A percentile compares a stretch with the other conserved stretches of the same genome.
Conservation (phyloP, 2,329 filamentous ascomycete species). For the Sporothrix dimorphospora region DNA sequence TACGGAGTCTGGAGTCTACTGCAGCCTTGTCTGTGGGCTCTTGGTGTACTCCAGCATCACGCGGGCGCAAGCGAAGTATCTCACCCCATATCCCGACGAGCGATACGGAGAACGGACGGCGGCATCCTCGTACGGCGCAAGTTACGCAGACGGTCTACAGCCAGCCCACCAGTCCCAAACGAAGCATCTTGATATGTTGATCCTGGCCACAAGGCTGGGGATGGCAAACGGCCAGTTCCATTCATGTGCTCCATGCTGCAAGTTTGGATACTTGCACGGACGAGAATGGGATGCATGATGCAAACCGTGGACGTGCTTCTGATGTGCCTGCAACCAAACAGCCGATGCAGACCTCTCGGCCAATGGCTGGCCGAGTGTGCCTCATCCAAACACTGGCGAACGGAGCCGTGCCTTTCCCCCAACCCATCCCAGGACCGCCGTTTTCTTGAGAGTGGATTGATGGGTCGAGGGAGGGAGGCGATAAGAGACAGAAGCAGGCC, state of each 20-base stretch:
- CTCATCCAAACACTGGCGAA: constrained; percentile 9
- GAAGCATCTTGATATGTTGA: background rate
- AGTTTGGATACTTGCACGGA: background rate
- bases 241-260: too few species aligned
- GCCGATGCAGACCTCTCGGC: background rate
- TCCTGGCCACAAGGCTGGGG: constrained; percentile 1
- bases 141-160: background rate
- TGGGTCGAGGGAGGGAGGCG: background rate
- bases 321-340: background rate
- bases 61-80: background rate
- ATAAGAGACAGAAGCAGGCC: background rate
- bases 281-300: background rate
- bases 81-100: background rate
- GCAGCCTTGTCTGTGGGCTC: constrained; percentile 16
- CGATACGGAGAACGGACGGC: constrained; percentile 7
- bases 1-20: background rate
- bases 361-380: background rate
- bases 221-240: too few species aligned
- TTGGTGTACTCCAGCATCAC: background rate
- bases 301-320: background rate
- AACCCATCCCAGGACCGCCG: background rate
- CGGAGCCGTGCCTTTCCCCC: background rate
- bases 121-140: background rate
- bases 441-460: background rate
- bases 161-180: constrained; percentile 7